phyloP scores from a whole-genome alignment of 2,329 filamentous ascomycete species.

The Diaporthe caulivora region DNA sequence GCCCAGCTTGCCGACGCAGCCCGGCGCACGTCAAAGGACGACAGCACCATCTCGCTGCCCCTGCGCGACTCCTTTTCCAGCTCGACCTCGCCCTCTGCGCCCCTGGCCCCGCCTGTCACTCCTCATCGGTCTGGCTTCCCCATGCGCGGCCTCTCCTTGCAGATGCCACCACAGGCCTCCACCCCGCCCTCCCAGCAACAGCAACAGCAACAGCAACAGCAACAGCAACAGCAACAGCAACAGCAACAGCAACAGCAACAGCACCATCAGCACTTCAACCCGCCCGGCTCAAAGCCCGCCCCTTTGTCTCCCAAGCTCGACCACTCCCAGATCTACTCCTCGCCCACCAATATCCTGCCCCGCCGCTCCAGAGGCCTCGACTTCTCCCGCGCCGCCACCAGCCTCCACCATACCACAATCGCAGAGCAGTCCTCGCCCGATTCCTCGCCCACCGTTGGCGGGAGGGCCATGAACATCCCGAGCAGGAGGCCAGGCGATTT shows the following conservation, averaged over 20 bases:
- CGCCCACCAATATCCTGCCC: constrained; percentile 84
- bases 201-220: constrained; percentile 50
- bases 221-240: constrained; percentile 41
- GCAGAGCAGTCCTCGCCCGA: constrained; percentile 90
- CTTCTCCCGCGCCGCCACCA: constrained; percentile 93
- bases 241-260: constrained; percentile 52
- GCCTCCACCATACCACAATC: constrained; percentile 93
- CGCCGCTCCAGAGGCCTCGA: constrained; percentile 91
- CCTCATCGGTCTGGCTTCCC: constrained; percentile 77
- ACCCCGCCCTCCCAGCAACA: constrained; percentile 21
- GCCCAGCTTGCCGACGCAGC: constrained; percentile 69
- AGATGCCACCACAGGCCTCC: constrained; percentile 70
- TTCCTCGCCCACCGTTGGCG: constrained; percentile 87
- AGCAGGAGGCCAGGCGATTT: constrained; percentile 63
- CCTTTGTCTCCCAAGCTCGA: constrained; percentile 91
- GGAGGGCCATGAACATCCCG: constrained; percentile 73
- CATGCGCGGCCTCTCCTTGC: constrained; percentile 75
- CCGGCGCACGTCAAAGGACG: constrained; percentile 73
- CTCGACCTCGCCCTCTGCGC: constrained; percentile 48
- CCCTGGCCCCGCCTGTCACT: constrained; percentile 69
- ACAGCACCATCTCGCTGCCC: constrained; percentile 63
- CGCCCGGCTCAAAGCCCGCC: constrained; percentile 63
- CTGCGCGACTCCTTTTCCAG: constrained; percentile 49
- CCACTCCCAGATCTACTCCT: constrained; percentile 85
- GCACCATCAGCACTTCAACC: constrained; percentile 52